phyloP scores from a whole-genome alignment of 306 rosid genomes.

The Potentilla sterilis region DNA sequence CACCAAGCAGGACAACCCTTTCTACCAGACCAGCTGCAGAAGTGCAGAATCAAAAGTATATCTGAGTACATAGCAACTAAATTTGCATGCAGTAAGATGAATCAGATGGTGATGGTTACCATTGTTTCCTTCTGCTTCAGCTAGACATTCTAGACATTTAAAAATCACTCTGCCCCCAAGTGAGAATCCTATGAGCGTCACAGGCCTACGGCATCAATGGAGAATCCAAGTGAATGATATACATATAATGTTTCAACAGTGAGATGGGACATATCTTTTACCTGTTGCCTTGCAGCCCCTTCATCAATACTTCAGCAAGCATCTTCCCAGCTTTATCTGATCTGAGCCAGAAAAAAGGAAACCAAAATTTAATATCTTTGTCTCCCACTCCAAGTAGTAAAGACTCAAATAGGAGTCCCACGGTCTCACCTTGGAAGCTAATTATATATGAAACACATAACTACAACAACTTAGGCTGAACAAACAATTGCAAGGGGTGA shows the following conservation, averaged over 20 bases:
- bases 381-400: neutral
- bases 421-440: neutral
- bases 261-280: conserved; percentile 21
- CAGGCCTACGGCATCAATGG: conserved; percentile 58
- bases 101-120: conserved; percentile 35
- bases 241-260: conserved; percentile 17
- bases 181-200: conserved; percentile 61
- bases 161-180: conserved; percentile 66
- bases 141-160: conserved; percentile 59
- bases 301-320: conserved; percentile 56
- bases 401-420: neutral
- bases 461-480: neutral
- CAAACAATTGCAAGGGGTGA: neutral
- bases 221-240: conserved; percentile 23
- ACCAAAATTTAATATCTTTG: neutral
- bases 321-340: conserved; percentile 68
- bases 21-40: conserved; percentile 61
- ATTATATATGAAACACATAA: neutral
- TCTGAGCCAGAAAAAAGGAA: conserved; percentile 33
- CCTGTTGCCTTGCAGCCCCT: conserved; percentile 66
- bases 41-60: neutral
- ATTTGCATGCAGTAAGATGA: conserved; percentile 15
- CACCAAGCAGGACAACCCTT: conserved; percentile 68
- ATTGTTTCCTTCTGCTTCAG: conserved; percentile 44
- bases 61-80: neutral